Base-by-base conservation (phyloP, 768 basidiomycete species). In the Mrakia frigida region DNA sequence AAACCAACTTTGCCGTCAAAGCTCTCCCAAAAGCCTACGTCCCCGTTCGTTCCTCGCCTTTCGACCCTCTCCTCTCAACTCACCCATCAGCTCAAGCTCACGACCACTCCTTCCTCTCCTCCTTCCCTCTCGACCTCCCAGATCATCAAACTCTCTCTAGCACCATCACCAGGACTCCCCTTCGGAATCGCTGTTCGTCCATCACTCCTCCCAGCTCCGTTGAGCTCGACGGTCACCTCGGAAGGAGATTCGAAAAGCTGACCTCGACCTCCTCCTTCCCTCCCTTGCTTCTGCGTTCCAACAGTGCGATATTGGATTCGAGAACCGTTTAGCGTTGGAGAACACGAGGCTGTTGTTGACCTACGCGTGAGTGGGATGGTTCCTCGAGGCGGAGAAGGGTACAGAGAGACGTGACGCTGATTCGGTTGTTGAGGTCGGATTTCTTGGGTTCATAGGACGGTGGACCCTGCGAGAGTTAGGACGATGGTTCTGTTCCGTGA, bases 1-100 rank as follows among this genome's bases (percentile, higher is more conserved):
- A 97, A 86, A 95, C 94, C 52, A 94, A 94, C 83, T 95, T 96
- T 82, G 89, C 91, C 81, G 95, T 98, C 85, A 98, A 98, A 84
- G 91, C 94, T 16, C 86, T 99, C 33, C 95, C 96, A 14, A 92
- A 94, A 84, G 96, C 96, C 16, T 77, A 77, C 59, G 72, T 77
- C 43, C 76, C 76, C 31, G 74, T 73, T 18, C 16, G 72, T 60
- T 25, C 35, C 21, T 25, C 11, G 6, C 61, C 31, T 37, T 33
- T 14, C 35, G 31, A 63, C 61, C 31, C 21, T 6, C 18, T 6
- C 33, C 21, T 6, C 18, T 33, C 61, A 33, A 37, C 35, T 35
- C 61, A 21, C 14, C n/a, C n/a, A n/a, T n/a, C n/a, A n/a, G 11
- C 46, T 50, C 46, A 18, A 50, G 46, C 46, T 50, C 35, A 21